Conservation (phyloP, 202 grass and related monocot genomes). For the Saccharum hybrid region DNA sequence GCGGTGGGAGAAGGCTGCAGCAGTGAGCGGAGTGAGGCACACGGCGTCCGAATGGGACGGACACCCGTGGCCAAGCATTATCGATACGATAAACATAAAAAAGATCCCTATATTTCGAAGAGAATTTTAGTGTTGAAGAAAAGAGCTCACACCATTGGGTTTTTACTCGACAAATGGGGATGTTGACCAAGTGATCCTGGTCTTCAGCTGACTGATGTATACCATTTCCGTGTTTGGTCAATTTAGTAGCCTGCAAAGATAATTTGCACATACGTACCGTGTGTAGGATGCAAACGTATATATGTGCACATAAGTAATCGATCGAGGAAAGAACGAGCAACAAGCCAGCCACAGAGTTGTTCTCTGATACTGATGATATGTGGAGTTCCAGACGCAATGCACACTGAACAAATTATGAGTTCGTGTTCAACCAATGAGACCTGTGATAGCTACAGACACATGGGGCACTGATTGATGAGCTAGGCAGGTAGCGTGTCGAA, state of each 20-base stretch:
- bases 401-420: not conserved
- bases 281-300: not conserved
- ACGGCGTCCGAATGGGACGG: too few relatives aligned
- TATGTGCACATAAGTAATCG: not conserved
- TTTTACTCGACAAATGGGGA: not conserved
- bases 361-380: too few relatives aligned
- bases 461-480: not conserved
- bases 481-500: not conserved
- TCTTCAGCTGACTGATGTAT: not conserved
- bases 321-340: constrained; percentile 13
- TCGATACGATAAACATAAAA: too few relatives aligned
- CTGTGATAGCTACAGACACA: not conserved
- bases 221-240: not conserved
- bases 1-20: too few relatives aligned
- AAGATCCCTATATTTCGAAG: too few relatives aligned
- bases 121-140: not conserved
- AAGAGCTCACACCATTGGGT: not conserved
- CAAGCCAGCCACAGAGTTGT: not conserved
- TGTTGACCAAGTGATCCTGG: not conserved
- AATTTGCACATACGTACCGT: not conserved
- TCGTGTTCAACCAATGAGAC: not conserved
- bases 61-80: too few relatives aligned
- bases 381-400: constrained; percentile 10
- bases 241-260: not conserved
- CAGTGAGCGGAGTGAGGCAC: too few relatives aligned